Conservation (phyloP, 2,329 filamentous ascomycete genomes). For the Dothiorella sarmentorum region DNA sequence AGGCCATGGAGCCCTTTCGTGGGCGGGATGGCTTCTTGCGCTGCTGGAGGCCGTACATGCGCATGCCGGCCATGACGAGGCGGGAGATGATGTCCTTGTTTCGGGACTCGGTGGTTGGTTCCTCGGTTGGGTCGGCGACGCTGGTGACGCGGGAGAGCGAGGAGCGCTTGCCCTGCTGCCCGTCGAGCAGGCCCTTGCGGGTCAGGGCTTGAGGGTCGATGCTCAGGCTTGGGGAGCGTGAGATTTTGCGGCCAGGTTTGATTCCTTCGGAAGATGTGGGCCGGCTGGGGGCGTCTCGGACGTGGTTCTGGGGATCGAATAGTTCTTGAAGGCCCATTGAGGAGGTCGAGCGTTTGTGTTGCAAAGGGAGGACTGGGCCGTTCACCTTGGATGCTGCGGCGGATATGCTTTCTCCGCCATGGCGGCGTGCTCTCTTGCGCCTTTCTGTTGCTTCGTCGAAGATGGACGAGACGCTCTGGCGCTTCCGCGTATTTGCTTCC, state of each 20-base stretch:
- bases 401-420: conserved; percentile 43
- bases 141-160: conserved; percentile 35
- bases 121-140: conserved; percentile 26
- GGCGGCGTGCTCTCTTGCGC: conserved; percentile 40
- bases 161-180: too few relatives aligned
- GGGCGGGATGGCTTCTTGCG: conserved; percentile 32
- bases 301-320: not conserved
- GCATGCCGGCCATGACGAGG: conserved; percentile 53
- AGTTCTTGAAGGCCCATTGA: not conserved
- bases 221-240: conserved; percentile 13
- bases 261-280: too few relatives aligned
- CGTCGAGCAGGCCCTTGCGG: too few relatives aligned
- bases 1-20: not conserved
- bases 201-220: too few relatives aligned
- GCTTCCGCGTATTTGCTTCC: conserved; percentile 34
- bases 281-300: conserved; percentile 24
- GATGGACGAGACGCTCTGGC: conserved; percentile 40
- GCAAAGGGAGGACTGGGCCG: conserved; percentile 20
- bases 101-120: conserved; percentile 35
- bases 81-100: conserved; percentile 51
- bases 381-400: conserved; percentile 38
- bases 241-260: conserved; percentile 32
- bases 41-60: conserved; percentile 49
- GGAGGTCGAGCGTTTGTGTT: not conserved
- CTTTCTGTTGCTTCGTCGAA: conserved; percentile 48